Conservation (phyloP, 306 rosid genomes). For the Quercus aquifolioides region DNA sequence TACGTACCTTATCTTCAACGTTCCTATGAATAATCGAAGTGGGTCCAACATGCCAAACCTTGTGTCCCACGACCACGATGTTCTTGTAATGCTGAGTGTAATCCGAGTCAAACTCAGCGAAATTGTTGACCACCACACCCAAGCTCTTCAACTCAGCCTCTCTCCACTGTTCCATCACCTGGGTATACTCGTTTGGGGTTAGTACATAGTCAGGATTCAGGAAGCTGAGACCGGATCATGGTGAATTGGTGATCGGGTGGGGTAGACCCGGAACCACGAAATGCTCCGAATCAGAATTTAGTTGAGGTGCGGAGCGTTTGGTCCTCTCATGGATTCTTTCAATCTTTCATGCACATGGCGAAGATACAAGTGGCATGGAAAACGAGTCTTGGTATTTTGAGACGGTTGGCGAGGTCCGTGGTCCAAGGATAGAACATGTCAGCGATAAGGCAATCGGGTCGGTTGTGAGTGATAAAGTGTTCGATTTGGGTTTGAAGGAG, state of each 20-base stretch:
- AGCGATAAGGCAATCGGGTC: constrained; percentile 20
- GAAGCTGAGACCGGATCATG: constrained; percentile 3
- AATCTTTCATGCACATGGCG: constrained; percentile 9
- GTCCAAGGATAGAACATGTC: constrained; percentile 29
- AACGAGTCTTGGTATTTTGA: constrained; percentile 23
- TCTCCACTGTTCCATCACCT: neutral
- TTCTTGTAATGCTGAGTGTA: constrained; percentile 24
- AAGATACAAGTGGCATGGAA: constrained; percentile 24
- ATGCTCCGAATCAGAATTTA: neutral
- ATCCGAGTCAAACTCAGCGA: constrained; percentile 28
- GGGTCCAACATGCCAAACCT: constrained; percentile 43
- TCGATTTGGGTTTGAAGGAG: no score
- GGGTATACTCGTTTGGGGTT: neutral
- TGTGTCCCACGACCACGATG: neutral
- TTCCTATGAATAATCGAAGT: constrained; percentile 12
- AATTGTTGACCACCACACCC: constrained; percentile 30
- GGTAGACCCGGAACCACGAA: constrained; percentile 15
- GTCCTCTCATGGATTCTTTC: constrained; percentile 6
- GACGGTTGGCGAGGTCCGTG: constrained; percentile 13
- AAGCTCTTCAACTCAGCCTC: constrained; percentile 24
- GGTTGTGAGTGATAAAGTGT: no score
- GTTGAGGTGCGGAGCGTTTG: constrained; percentile 3
- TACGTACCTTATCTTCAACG: neutral
- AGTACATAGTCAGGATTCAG: constrained; percentile 8
- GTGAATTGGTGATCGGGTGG: constrained; percentile 22